Evolutionary conservation across 257 asterid species (phyloP), one percentile per base, ranked within the genome.

Genomic region (Capsicum pubescens): DNA sequence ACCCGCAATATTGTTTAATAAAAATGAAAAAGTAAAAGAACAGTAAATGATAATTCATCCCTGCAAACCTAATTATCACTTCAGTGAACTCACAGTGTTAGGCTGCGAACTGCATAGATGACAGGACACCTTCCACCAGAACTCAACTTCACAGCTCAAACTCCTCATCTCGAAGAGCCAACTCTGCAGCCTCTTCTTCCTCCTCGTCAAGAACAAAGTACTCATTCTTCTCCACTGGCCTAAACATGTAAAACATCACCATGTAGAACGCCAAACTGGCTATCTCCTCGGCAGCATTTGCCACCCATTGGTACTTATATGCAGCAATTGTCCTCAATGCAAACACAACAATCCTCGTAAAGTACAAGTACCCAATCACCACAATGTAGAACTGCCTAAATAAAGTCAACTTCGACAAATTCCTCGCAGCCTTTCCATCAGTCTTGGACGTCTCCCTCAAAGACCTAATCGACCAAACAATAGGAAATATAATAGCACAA

Each of bases 361-460:
- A 97, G 85, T 93, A 93, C 86, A 97, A 88, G 91, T 93, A 95
- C 84, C 98, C 99, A 2, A 97, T 95, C 32, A 95, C 99, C 87
- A 93, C 97, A 83, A 95, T 93, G 80, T 97, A 95, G 69, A 95
- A 95, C 93, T 93, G 97, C 93, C 99, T 93, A 87, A 97, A 97
- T 52, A 97, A 90, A 26, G 98, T 93, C 89, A 97, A 84, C 82
- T 97, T 97, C 0, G 97, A 91, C 87, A 97, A 92, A 83, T 93
- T 95, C 88, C 95, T 93, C 0, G 99, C 98, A 77, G 99, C 99
- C 92, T 97, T 97, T 74, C 99, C 99, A 57, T 97, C 98, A 0
- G 98, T 95, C 91, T 97, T 97, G 0, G 98, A 95, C 0, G 98
- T 97, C 91, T 97, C 98, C 93, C 97, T 93, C 92, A 97, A 83